Evolutionary conservation across 257 asterid genomes (phyloP), one percentile per base, ranked within the genome.

Genomic region (Scutellaria baicalensis): DNA sequence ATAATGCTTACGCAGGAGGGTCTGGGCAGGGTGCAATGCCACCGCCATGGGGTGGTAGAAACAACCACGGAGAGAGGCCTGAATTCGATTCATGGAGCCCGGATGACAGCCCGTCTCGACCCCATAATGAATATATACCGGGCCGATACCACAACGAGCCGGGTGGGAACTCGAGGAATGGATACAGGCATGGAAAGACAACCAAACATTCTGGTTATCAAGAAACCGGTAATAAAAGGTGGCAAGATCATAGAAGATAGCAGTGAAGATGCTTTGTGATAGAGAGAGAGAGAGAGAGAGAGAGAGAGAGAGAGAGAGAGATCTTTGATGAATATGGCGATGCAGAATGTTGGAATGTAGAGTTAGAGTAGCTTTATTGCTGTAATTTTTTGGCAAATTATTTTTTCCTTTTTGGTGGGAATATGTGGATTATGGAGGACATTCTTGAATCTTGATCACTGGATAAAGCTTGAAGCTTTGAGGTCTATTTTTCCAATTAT

Each of bases 1-100:
- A 76, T 70, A 68, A 79, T 70, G 75, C 77, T 64, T 72, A 71
- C 59, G 35, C 50, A 1, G 76, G 75, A 18, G 81, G 78, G 6
- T 49, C 84, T 16, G 71, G 50, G 16, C 78, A 57, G 59, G 75
- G 67, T 40, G 57, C 81, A 5, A 18, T 20, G 45, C 72, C 35
- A 3, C n/a, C 67, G 4, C 47, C 49, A 6, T 72, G 89, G 89
- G 89, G 78, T 59, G 84, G 81, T 68, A 79, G 88, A 76, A 80
- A 70, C 63, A 78, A 56, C 7, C 33, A 18, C 45, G 65, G 12
- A 40, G 85, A 58, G 40, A 76, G 85, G 76, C 73, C 83, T 0
- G 86, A 51, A 39, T 83, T 35, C n/a, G 94, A 87, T 67, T 70
- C 93, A 2, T 78, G 91, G 93, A 86, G 95, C 77, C 97, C 87